Base-by-base conservation (phyloP, 257 asterid genomes). In the Gentiana dahurica region DNA sequence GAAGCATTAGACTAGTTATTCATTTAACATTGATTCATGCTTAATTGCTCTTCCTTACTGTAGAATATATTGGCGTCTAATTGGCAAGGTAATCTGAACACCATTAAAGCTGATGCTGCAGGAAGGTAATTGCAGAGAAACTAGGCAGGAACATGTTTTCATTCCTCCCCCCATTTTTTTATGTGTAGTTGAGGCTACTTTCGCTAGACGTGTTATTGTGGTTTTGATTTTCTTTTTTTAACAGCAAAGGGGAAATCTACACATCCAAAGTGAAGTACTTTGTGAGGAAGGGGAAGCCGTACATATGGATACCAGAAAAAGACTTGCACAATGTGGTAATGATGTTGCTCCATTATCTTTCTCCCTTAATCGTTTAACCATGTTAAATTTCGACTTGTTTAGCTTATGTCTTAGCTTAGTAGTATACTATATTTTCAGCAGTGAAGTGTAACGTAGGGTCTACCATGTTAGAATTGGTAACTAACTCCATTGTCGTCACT, bases 251-350 rank as follows among this genome's bases (percentile, higher is more conserved):
- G 58, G 95, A 85, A 68, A 78, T 87, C 61, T 71, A 85, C 78
- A 69, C 79, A 60, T 90, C 96, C 12, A 81, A 79, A 71, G 95
- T 83, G 57, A 81, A 89, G 65, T 91, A 85, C 75, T 72, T 87
- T 71, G 71, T 81, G 64, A 82, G 67, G 70, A 87, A 75, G 65
- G 98, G 94, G 61, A 79, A 71, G 71, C 95, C 94, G 7, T 79
- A 81, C 59, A 67, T 91, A 46, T 87, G 96, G 96, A 74, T 91
- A n/a, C 89, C 96, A 10, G 92, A 82, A 70, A 81, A 79, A 66
- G 96, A 91, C 71, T 69, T 79, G 77, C 98, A 87, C 71, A 83
- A 84, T 81, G 95, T 87, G 94, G 97, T 90, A 81, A 41, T 41
- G 7, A 7, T 37, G 62, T 47, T 24, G 32, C 11, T 39, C 8